A percentile compares a stretch with the other conserved stretches of the same genome.
These are phyloP conservation scores for Fusarium agapanthi DNA, from an alignment of 2,329 filamentous ascomycete genomes.

Conservation along the genomic window DNA sequence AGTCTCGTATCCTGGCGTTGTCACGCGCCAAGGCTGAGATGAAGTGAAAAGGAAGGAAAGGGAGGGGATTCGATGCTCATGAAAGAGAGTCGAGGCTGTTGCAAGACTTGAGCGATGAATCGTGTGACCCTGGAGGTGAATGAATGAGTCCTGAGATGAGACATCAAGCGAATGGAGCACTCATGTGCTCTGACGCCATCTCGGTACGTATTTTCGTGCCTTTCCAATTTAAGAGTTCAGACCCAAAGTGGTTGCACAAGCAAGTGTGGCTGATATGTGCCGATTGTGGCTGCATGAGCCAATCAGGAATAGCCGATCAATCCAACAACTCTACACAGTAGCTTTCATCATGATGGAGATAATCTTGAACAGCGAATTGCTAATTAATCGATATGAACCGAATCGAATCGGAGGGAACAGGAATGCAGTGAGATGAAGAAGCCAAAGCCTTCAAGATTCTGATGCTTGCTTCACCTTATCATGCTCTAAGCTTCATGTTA, in stretches of 20 bases:
- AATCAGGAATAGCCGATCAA: slow-evolving; percentile 10
- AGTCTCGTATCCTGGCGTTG: neutral
- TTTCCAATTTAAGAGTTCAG: neutral
- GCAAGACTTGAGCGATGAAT: neutral
- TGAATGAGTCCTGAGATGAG: neutral
- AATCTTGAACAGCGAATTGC: neutral
- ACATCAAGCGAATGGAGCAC: neutral
- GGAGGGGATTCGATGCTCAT: neutral
- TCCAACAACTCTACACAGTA: neutral
- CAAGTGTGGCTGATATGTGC: slow-evolving; percentile 25
- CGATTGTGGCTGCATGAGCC: slow-evolving; percentile 31
- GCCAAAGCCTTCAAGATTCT: neutral
- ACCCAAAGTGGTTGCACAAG: neutral
- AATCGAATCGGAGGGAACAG: neutral
- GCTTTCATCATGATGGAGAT: slow-evolving; percentile 1
- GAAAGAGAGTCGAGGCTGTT: neutral
- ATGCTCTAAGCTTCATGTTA: neutral
- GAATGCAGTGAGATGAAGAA: neutral
- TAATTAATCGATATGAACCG: neutral
- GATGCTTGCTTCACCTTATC: neutral
- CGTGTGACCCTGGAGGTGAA: slow-evolving; percentile 21
- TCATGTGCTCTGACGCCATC: slow-evolving; percentile 36
- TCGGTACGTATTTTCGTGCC: slow-evolving; percentile 17
- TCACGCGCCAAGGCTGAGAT: neutral
- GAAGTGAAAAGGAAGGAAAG: neutral